Evolutionary conservation across 169 alveolate species (phyloP).

Genomic region (Plasmodium gallinaceum): DNA sequence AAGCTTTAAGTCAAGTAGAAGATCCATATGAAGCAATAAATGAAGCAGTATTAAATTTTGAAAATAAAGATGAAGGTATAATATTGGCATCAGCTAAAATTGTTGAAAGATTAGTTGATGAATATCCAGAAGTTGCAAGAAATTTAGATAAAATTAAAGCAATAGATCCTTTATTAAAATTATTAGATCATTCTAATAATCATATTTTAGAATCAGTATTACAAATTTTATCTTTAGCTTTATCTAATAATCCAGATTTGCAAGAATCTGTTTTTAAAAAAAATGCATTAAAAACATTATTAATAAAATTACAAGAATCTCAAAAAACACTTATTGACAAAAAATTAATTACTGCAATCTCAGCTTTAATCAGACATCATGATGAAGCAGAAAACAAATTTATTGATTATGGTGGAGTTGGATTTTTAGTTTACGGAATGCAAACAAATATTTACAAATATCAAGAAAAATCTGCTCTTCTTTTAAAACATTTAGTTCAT

Average conservation of each 20-base stretch:
- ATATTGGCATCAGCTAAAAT: slow-evolving; percentile 72
- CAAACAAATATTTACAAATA: slow-evolving; percentile 62
- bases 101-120: slow-evolving; percentile 71
- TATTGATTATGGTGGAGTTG: slow-evolving; percentile 73
- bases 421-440: slow-evolving; percentile 73
- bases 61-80: slow-evolving; percentile 68
- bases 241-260: slow-evolving; percentile 64
- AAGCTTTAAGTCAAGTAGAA: slow-evolving; percentile 71
- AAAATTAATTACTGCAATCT: slow-evolving; percentile 67
- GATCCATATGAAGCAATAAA: slow-evolving; percentile 77
- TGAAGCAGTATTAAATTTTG: slow-evolving; percentile 70
- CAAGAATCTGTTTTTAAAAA: slow-evolving; percentile 74
- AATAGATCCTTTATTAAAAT: slow-evolving; percentile 67
- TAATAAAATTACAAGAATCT: slow-evolving; percentile 65
- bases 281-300: slow-evolving; percentile 48
- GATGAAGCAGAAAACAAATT: slow-evolving; percentile 77
- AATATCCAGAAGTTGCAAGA: slow-evolving; percentile 66
- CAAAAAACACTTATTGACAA: slow-evolving; percentile 51
- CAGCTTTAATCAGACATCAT: slow-evolving; percentile 76
- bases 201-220: slow-evolving; percentile 73
- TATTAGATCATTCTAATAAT: slow-evolving; percentile 29
- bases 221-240: slow-evolving; percentile 67
- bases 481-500: slow-evolving; percentile 61
- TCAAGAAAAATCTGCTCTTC: slow-evolving; percentile 76
- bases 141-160: slow-evolving; percentile 74